These are phyloP conservation scores for Clavaria fumosa DNA, from an alignment of 768 basidiomycete genomes.

Conservation along the genomic window DNA sequence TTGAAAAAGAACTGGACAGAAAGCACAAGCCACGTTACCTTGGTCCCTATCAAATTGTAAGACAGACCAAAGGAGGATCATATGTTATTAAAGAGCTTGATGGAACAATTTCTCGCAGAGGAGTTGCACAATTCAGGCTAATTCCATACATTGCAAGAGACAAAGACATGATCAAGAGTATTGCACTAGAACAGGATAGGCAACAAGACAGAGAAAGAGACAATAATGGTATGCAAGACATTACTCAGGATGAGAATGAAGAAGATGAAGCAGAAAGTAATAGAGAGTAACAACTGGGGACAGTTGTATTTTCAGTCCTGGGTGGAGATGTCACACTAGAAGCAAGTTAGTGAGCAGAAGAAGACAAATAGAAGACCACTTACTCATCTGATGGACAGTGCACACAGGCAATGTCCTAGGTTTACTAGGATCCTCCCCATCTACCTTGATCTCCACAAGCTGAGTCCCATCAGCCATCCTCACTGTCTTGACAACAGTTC, in stretches of 20 bases:
- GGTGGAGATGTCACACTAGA: too few relatives aligned
- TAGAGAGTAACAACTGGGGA: neutral
- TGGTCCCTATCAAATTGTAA: slow-evolving; percentile 1
- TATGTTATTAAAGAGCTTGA: slow-evolving; percentile 5
- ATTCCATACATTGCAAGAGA: neutral
- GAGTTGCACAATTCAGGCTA: slow-evolving; percentile 5
- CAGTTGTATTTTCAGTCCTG: too few relatives aligned
- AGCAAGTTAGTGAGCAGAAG: too few relatives aligned
- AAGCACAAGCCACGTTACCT: slow-evolving; percentile 4
- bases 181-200: neutral
- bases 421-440: too few relatives aligned
- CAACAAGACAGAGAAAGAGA: neutral
- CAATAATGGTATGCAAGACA: neutral
- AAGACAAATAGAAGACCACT: too few relatives aligned
- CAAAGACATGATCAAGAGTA: neutral
- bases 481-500: too few relatives aligned
- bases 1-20: neutral
- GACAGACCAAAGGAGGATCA: slow-evolving; percentile 1
- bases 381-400: too few relatives aligned
- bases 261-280: too few relatives aligned
- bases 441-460: too few relatives aligned
- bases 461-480: too few relatives aligned
- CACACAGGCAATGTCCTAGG: too few relatives aligned
- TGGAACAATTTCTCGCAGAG: slow-evolving; percentile 1
- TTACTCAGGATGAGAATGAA: too few relatives aligned